phyloP scores from a whole-genome alignment of 2,329 filamentous ascomycete species.

The Colletotrichum simmondsii region DNA sequence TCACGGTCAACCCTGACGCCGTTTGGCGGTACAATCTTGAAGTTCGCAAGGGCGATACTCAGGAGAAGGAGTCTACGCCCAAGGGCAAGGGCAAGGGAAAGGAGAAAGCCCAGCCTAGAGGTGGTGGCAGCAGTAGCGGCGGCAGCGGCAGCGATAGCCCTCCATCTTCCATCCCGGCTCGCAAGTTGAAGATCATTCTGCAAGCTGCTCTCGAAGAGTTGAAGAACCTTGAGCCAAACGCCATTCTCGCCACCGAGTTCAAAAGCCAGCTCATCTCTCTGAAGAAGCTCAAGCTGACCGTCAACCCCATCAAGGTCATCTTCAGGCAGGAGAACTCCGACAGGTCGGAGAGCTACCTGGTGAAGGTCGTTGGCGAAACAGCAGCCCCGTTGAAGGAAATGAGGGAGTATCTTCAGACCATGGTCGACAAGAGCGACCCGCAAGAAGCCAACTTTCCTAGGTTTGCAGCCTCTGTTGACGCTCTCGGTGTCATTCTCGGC shows the following conservation, averaged over 20 bases:
- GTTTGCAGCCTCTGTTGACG: slow-evolving; percentile 59
- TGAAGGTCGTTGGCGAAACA: slow-evolving; percentile 53
- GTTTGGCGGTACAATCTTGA: slow-evolving; percentile 60
- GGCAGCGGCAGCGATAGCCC: slow-evolving; percentile 30
- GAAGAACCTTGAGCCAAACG: slow-evolving; percentile 40
- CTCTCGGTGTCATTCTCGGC: slow-evolving; percentile 63
- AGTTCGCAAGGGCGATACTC: slow-evolving; percentile 38
- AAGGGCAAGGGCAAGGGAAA: slow-evolving; percentile 25
- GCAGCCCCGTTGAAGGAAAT: slow-evolving; percentile 52
- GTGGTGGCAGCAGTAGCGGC: slow-evolving; percentile 34
- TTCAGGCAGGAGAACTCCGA: slow-evolving; percentile 46
- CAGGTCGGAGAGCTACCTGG: slow-evolving; percentile 47
- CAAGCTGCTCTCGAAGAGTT: slow-evolving; percentile 50
- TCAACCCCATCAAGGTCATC: slow-evolving; percentile 46
- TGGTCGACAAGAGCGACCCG: slow-evolving; percentile 48
- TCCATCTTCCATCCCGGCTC: slow-evolving; percentile 49
- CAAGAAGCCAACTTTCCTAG: slow-evolving; percentile 56
- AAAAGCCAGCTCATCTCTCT: slow-evolving; percentile 59
- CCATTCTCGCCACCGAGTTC: slow-evolving; percentile 59
- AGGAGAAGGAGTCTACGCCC: slow-evolving; percentile 27
- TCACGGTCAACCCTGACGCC: slow-evolving; percentile 49
- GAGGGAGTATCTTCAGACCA: slow-evolving; percentile 56
- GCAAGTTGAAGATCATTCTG: slow-evolving; percentile 56
- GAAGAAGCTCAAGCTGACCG: slow-evolving; percentile 47
- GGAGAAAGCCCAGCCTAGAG: slow-evolving; percentile 5